phyloP scores from a whole-genome alignment of 257 asterid species.

The Voacanga thouarsii region DNA sequence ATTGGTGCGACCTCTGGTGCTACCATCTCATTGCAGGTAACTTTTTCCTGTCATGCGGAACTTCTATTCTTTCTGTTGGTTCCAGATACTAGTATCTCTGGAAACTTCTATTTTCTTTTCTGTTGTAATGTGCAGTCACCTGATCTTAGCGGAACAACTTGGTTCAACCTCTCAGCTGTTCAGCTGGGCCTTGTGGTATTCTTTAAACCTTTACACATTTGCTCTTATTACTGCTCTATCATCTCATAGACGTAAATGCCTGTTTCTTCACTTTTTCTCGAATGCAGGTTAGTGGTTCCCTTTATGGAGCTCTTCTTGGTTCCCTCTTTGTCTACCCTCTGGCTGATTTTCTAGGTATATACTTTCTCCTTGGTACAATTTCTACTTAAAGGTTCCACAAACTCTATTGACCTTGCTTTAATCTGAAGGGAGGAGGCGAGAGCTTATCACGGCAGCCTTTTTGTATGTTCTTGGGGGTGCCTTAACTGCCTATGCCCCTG shows the following conservation, averaged over 20 bases:
- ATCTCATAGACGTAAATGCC: background rate
- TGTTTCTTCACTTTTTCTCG: constrained; percentile 22
- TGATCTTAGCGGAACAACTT: constrained; percentile 80
- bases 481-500: constrained; percentile 82
- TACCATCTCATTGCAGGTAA: constrained; percentile 80
- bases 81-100: constrained; percentile 6
- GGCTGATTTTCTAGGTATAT: constrained; percentile 90
- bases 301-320: constrained; percentile 96
- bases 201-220: background rate
- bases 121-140: constrained; percentile 58
- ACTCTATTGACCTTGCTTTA: constrained; percentile 9
- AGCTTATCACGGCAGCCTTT: constrained; percentile 74
- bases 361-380: constrained; percentile 14
- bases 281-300: constrained; percentile 94
- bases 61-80: constrained; percentile 6
- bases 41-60: constrained; percentile 14
- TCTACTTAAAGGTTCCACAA: constrained; percentile 4
- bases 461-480: constrained; percentile 66
- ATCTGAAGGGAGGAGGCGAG: constrained; percentile 82
- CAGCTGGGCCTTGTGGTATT: constrained; percentile 93
- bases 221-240: background rate
- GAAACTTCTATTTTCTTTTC: constrained; percentile 1
- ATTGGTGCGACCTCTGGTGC: constrained; percentile 99
- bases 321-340: constrained; percentile 75
- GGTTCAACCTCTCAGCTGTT: constrained; percentile 88